These are phyloP conservation scores for Wickerhamomyces silvicola DNA, from an alignment of 805 yeast genomes.

Conservation along the genomic window DNA sequence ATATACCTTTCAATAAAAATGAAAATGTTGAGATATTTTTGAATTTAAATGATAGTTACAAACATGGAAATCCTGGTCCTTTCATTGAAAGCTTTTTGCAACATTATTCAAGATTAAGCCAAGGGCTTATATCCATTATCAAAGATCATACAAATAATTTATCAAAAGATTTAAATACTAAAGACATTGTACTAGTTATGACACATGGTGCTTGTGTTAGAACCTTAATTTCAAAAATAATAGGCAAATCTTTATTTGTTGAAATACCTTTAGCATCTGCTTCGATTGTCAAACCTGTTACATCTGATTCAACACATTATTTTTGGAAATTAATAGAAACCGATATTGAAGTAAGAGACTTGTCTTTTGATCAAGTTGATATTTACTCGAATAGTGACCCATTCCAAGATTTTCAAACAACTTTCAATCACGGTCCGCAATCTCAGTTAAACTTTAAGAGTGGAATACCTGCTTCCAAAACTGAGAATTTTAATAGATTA, in stretches of 20 bases:
- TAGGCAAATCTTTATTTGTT: slow-evolving; percentile 31
- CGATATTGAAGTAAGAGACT: slow-evolving; percentile 17
- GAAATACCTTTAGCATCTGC: slow-evolving; percentile 34
- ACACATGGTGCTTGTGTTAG: slow-evolving; percentile 41
- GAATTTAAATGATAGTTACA: slow-evolving; percentile 27
- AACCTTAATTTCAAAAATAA: slow-evolving; percentile 30
- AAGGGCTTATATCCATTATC: slow-evolving; percentile 27
- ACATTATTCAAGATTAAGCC: slow-evolving; percentile 30
- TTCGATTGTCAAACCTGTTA: slow-evolving; percentile 18
- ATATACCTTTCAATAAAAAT: slow-evolving; percentile 14
- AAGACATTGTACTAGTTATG: slow-evolving; percentile 28
- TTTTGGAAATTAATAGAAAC: slow-evolving; percentile 21
- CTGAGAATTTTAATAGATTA: slow-evolving; percentile 11
- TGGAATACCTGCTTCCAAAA: slow-evolving; percentile 9
- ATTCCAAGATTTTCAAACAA: slow-evolving; percentile 20
- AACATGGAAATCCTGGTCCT: slow-evolving; percentile 36
- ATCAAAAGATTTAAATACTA: slow-evolving; percentile 22
- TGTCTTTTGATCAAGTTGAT: slow-evolving; percentile 11
- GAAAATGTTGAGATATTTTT: slow-evolving; percentile 22
- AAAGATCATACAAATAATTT: slow-evolving; percentile 23
- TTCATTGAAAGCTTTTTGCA: slow-evolving; percentile 34
- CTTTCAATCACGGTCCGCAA: slow-evolving; percentile 9
- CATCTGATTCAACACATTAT: slow-evolving; percentile 4
- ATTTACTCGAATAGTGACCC: slow-evolving; percentile 16
- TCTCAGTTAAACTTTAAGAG: slow-evolving; percentile 17